Percentiles rank a stretch among this genome's conserved stretches.
Conservation (phyloP, 164 flowering plant genomes). For the Chloranthus sessilifolius region DNA sequence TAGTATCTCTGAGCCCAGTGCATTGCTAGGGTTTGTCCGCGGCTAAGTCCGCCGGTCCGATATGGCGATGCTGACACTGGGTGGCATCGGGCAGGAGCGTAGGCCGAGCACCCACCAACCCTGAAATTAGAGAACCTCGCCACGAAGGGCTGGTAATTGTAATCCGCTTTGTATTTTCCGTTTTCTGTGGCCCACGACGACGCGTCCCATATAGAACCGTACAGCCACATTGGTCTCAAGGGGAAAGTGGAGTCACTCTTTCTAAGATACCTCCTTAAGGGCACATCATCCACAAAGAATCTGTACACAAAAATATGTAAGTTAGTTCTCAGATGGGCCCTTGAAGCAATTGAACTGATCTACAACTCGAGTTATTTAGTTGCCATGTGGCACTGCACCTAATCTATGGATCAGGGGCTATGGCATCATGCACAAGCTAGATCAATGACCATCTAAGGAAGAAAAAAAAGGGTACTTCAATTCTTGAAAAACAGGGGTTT, state of each 20-base stretch:
- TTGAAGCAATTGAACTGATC: too few relatives aligned
- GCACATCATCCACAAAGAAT: constrained; percentile 90
- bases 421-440: too few relatives aligned
- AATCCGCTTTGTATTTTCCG: constrained; percentile 91
- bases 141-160: constrained; percentile 79
- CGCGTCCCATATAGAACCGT: constrained; percentile 97
- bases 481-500: too few relatives aligned
- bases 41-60: constrained; percentile 54
- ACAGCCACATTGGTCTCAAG: constrained; percentile 69
- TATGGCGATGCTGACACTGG: constrained; percentile 70
- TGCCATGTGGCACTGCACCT: too few relatives aligned
- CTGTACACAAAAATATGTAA: constrained; percentile 32
- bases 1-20: constrained; percentile 62
- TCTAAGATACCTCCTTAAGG: constrained; percentile 70
- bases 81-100: constrained; percentile 53
- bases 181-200: constrained; percentile 95
- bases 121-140: constrained; percentile 69
- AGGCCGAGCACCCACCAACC: constrained; percentile 76
- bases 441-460: too few relatives aligned
- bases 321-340: too few relatives aligned
- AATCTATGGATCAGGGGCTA: too few relatives aligned
- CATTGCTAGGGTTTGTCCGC: constrained; percentile 57
- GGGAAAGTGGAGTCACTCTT: constrained; percentile 72
- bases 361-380: too few relatives aligned
- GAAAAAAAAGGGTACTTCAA: too few relatives aligned